Evolutionary conservation across 768 basidiomycete species (phyloP), one percentile per base, ranked within the genome.

Genomic region (Polyporus arcularius): DNA sequence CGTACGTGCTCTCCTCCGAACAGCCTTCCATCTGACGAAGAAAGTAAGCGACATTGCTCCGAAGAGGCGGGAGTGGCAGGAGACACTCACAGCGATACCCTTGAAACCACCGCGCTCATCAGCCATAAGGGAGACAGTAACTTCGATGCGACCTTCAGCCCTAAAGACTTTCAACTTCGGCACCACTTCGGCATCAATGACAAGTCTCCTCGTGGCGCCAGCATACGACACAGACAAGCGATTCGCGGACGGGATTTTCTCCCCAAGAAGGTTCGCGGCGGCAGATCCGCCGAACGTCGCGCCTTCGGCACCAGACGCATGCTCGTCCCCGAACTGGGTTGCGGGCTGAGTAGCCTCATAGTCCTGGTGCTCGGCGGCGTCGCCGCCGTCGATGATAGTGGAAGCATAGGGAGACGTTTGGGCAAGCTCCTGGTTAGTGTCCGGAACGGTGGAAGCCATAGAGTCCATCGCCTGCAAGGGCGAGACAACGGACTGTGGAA

Each of bases 171-270:
- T 88, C 57, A 99, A 80, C 51, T 80, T 82, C 43, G 93, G 86
- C 21, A 98, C 92, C 31, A 90, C 85, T 65, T 90, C 89, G 2
- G 96, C 91, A 72, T 98, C 89, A 59, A 98, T 80, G 30, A 97
- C 89, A 52, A 99, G 79, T 42, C 97, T 83, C 51, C 92, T 81
- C 60, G 88, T 88, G 52, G 94, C 94, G 46, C 88, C 88, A 57
- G 94, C 94, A 74, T 97, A 99, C 0, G 96, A 90, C 72, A 98
- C 94, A 8, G 96, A 97, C n/a, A 99, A 75, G 16, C 91, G 85
- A 67, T 92, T 93, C 32, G 90, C 87, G 43, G 90, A 91, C 9
- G 90, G 88, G 0, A 78, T 76, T 64, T 76, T 79, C 14, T 73
- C 75, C 18, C 72, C 62, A 31, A 65, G 53, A 1, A 64, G 54